Evolutionary conservation across 2,329 filamentous ascomycete genomes (phyloP).

Genomic region (Aspergillus japonicus): DNA sequence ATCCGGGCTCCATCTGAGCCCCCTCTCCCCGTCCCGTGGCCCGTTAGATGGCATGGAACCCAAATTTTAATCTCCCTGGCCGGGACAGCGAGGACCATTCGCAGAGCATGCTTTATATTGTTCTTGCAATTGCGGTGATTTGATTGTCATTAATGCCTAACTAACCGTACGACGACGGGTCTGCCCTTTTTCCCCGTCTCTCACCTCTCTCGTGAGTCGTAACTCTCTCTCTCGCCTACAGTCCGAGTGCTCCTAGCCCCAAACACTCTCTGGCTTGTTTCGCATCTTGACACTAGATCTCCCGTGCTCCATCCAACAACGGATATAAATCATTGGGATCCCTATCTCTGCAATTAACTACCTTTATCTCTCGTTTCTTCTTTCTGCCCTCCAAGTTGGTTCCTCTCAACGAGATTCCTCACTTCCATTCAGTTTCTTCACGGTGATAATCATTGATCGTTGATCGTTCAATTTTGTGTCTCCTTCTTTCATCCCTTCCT

Average conservation of each 20-base stretch:
- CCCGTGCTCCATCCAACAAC: neutral
- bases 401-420: neutral
- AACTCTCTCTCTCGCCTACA: too few relatives aligned
- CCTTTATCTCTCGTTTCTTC: neutral
- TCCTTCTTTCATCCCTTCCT: neutral
- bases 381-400: neutral
- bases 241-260: neutral
- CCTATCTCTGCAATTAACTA: constrained; percentile 2
- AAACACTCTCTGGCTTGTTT: constrained; percentile 2
- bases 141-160: constrained; percentile 11
- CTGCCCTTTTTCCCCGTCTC: constrained; percentile 8
- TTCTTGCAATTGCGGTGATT: constrained; percentile 5
- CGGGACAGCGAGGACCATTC: constrained; percentile 3
- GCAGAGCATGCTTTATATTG: constrained; percentile 10
- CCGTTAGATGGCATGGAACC: constrained; percentile 14
- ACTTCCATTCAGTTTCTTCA: neutral
- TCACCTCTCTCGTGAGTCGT: neutral
- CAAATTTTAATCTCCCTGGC: constrained; percentile 13
- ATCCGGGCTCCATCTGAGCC: constrained; percentile 11
- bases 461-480: constrained; percentile 12
- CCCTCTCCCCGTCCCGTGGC: constrained; percentile 11
- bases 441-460: constrained; percentile 9
- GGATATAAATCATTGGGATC: constrained; percentile 14
- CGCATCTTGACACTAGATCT: constrained; percentile 11
- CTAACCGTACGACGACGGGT: constrained; percentile 2